Base-by-base conservation (phyloP, 164 flowering plant species). In the Vitis rotundifolia region DNA sequence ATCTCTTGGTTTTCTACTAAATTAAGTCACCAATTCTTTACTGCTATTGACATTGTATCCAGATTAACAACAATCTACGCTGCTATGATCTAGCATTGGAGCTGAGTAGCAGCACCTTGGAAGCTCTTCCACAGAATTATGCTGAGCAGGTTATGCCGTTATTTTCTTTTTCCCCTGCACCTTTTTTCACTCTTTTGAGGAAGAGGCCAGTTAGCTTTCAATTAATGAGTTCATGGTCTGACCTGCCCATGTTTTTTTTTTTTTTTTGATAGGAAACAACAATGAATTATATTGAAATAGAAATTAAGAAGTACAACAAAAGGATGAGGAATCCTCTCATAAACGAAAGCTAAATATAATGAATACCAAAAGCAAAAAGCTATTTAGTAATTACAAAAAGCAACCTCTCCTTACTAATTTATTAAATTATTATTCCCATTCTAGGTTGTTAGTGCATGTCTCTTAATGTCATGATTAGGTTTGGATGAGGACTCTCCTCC, bases 11-110 rank as follows among this genome's bases (percentile, higher is more conserved):
- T 53, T 18, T n/a, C 56, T 68, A 3, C 47, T 28, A 3, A 13
- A 26, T 11, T 55, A 31, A 16, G 63, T 66, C 12, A 11, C 49
- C 37, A 53, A 50, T 57, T 60, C 18, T 53, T 19, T 16, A 29
- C 60, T 48, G 19, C 26, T 70, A 18, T 31, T 70, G 11, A 52
- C 59, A 11, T 49, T 75, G 50, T 55, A 3, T 47, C n/a, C 87
- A 96, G 99, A 82, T 96, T 31, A 96, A 96, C 79, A 96, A 96
- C 85, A 96, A 96, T 72, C 84, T 96, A 10, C 97, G 93, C 68
- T 93, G 98, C 77, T 92, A 96, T 86, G 98, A 93, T 79, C 98
- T 93, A 70, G 93, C 99, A 47, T 80, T 92, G 91, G 99, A 96
- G 83, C 86, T 91, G 15, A 86, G 93, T 77, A 86, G 77, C 72